phyloP scores from a whole-genome alignment of 345 rosid species.

The Euphorbia tirucalli region DNA sequence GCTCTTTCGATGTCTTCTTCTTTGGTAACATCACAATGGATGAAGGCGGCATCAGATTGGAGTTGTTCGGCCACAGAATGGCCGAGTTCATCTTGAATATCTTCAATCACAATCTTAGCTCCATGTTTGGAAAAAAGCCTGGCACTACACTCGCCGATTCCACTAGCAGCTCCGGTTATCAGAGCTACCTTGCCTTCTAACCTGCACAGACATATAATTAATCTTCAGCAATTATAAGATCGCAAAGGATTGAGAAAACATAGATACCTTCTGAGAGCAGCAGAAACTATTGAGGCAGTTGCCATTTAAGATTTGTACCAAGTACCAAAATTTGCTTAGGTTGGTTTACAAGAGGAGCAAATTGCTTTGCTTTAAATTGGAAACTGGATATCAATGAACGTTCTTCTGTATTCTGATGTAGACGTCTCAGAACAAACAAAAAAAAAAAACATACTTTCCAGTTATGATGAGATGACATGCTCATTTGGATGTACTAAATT shows the following conservation, averaged over 20 bases:
- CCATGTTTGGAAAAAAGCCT: slow-evolving; percentile 5
- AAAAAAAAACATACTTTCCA: too few species aligned
- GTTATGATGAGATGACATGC: too few species aligned
- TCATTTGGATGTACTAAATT: too few species aligned
- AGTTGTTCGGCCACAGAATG: background rate
- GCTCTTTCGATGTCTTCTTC: slow-evolving; percentile 8
- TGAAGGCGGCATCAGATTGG: background rate
- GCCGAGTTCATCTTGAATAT: slow-evolving; percentile 8
- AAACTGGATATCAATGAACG: too few species aligned
- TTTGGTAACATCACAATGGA: slow-evolving; percentile 4
- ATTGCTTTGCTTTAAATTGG: too few species aligned
- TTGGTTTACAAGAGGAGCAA: too few species aligned
- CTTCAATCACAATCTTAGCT: slow-evolving; percentile 11
- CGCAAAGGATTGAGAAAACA: too few species aligned
- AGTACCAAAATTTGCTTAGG: too few species aligned
- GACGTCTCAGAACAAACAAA: too few species aligned
- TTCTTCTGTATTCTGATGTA: too few species aligned
- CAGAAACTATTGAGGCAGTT: background rate
- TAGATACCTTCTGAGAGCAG: background rate
- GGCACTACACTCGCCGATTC: slow-evolving; percentile 12
- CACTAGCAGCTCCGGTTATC: slow-evolving; percentile 8
- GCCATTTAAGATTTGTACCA: background rate
- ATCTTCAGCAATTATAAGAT: background rate
- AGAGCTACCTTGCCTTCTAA: slow-evolving; percentile 12
- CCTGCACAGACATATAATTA: background rate